Percentiles rank a stretch among this genome's conserved stretches.
Evolutionary conservation across 306 rosid genomes (phyloP).

Genomic region (Gastrolobium bilobum): DNA sequence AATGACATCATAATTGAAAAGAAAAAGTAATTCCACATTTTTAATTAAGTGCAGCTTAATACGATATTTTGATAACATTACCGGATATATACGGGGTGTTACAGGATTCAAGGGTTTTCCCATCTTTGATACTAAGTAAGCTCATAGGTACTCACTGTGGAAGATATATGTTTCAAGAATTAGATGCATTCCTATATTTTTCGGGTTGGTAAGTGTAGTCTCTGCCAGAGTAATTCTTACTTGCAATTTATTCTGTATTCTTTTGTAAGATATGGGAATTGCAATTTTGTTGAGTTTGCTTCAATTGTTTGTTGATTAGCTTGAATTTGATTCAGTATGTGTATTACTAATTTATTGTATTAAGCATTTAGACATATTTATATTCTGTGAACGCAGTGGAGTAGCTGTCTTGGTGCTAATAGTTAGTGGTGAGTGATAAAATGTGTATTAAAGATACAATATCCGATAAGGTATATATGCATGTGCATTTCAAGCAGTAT

Average conservation of each 20-base stretch:
- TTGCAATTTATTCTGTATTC: neutral
- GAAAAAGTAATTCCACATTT: no score
- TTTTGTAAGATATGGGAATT: neutral
- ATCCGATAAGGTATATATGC: no score
- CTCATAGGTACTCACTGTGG: slow-evolving; percentile 85
- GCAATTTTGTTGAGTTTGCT: neutral
- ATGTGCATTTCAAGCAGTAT: no score
- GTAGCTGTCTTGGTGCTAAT: neutral
- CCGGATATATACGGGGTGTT: no score
- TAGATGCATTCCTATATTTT: slow-evolving; percentile 68
- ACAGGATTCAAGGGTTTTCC: slow-evolving; percentile 89
- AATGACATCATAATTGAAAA: no score
- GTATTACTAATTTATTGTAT: neutral
- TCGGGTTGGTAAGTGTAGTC: slow-evolving; percentile 64
- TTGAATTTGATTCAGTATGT: neutral
- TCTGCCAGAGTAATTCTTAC: neutral
- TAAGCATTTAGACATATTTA: neutral
- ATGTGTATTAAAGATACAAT: no score
- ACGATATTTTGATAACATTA: no score
- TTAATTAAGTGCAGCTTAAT: no score
- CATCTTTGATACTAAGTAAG: slow-evolving; percentile 54
- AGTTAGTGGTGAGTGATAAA: neutral
- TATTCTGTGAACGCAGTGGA: neutral
- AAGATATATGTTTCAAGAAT: slow-evolving; percentile 85
- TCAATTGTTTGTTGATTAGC: neutral